These are phyloP conservation scores for Forsythia suspensa DNA, from an alignment of 257 asterid species.

Conservation along the genomic window DNA sequence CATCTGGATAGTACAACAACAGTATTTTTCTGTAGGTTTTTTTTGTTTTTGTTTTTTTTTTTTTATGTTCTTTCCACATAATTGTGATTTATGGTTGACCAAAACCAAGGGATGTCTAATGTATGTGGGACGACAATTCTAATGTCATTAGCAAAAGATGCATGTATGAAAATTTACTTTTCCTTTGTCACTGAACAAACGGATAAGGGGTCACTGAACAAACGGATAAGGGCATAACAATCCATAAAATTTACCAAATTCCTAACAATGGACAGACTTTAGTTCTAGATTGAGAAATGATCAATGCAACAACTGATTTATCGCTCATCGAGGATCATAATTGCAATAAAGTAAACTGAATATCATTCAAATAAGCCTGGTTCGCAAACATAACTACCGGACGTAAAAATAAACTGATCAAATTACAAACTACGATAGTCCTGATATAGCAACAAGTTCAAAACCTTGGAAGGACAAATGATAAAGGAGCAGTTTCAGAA, in stretches of 20 bases:
- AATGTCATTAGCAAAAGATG: neutral
- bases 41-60: too few relatives aligned
- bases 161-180: neutral
- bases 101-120: neutral
- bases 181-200: too few relatives aligned
- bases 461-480: neutral
- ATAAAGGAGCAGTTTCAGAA: neutral
- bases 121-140: too few relatives aligned
- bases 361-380: neutral
- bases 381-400: neutral
- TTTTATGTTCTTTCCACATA: too few relatives aligned
- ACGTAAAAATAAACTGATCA: neutral
- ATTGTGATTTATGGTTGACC: neutral
- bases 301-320: neutral
- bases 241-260: too few relatives aligned
- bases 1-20: neutral
- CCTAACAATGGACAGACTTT: too few relatives aligned
- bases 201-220: conserved; percentile 4
- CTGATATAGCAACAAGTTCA: too few relatives aligned
- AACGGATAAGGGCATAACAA: neutral
- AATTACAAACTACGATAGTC: neutral
- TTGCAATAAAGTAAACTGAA: neutral
- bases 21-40: neutral
- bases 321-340: neutral
- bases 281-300: neutral